Conservation (phyloP, 305 asterid genomes). For the Fraxinus platypoda region DNA sequence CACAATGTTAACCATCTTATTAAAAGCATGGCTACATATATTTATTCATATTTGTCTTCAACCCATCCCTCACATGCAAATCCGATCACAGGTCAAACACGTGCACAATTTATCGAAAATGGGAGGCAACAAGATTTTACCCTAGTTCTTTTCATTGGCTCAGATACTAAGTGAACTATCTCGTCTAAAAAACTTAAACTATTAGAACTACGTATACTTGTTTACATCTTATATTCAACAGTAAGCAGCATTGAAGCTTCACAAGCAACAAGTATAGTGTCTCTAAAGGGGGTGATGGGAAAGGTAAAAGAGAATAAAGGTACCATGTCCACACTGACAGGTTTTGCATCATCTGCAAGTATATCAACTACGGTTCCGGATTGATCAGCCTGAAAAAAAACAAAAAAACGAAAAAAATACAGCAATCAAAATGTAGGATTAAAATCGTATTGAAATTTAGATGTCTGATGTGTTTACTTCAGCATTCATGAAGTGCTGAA, state of each 20-base stretch:
- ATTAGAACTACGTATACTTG: background rate
- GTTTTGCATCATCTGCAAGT: constrained; percentile 60
- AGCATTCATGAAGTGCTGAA: background rate
- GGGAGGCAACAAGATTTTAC: background rate
- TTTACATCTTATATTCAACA: background rate
- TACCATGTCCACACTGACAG: constrained; percentile 59
- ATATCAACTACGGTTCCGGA: constrained; percentile 63
- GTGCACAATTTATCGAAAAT: background rate
- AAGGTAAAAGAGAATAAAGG: background rate
- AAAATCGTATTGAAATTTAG: background rate
- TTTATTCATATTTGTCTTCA: background rate
- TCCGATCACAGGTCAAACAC: background rate
- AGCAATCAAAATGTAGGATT: background rate
- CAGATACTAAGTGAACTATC: background rate
- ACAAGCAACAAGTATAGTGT: background rate
- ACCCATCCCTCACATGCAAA: background rate
- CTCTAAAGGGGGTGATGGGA: background rate
- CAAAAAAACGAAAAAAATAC: background rate
- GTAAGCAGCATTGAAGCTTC: constrained; percentile 1
- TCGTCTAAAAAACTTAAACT: background rate
- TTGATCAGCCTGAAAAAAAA: constrained; percentile 50
- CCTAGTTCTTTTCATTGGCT: background rate
- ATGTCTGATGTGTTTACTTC: background rate
- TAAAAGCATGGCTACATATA: background rate
- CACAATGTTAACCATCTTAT: background rate